Evolutionary conservation across 805 yeast genomes (phyloP), one percentile per base, ranked within the genome.

Genomic region (Ogataea dorogensis): DNA sequence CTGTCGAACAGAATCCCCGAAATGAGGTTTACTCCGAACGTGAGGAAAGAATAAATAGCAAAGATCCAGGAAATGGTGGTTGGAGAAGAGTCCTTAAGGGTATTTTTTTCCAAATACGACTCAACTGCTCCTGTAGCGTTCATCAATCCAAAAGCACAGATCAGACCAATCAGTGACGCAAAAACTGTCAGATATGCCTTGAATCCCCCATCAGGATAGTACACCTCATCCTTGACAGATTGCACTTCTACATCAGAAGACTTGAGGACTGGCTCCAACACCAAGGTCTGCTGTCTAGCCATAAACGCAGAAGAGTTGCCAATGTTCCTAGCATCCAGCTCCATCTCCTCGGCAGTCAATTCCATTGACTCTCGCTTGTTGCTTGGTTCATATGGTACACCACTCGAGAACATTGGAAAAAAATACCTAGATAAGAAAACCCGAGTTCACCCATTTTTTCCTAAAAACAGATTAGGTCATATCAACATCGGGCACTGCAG

Each of bases 11-110:
- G 53, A 2, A 65, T 61, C 2, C 79, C 77, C 5, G 69, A 63
- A 26, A 71, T 53, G 28, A 71, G 53, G 14, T 65, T 57, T 5
- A 64, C 51, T 7, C 70, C 61, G 54, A 38, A 79, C 40, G 42
- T 71, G 65, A 47, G 67, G 50, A 59, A 71, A 4, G 59, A 36
- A 31, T 40, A 75, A 20, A 81, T 56, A 1, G 87, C 77, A 51
- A 83, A 84, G 39, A 83, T 73, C 93, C 91, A 84, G 1, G 86
- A 76, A 4, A 81, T 65, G 2, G 74, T 56, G 14, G 79, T 65
- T 11, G 76, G 64, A 11, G 70, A 54, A 15, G 67, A 55, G 21
- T 65, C 45, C 5, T 53, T 50, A 38, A 83, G 63, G 42, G 77
- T 79, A 50, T 80, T 71, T 12, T 59, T 56, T 3, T 75, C 60